Conservation (phyloP, 2,329 filamentous ascomycete species). For the Coniosporium tulheliwenetii region DNA sequence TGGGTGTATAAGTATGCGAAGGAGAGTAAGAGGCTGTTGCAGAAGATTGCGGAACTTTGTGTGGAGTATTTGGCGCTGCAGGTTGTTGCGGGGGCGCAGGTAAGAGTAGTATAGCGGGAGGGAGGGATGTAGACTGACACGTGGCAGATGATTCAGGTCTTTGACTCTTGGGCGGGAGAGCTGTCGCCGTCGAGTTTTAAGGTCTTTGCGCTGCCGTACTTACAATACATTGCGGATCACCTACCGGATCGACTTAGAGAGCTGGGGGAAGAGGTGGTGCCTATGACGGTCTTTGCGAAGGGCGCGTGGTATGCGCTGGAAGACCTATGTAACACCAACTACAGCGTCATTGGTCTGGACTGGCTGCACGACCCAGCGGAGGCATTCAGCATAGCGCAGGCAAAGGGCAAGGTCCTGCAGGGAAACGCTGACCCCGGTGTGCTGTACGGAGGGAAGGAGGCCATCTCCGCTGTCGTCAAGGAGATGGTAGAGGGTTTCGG, state of each 20-base stretch:
- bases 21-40: constrained; percentile 64
- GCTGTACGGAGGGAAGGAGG: constrained; percentile 67
- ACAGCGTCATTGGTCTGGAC: constrained; percentile 87
- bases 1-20: constrained; percentile 87
- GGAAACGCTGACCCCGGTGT: constrained; percentile 93
- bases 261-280: constrained; percentile 63
- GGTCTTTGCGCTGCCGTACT: constrained; percentile 72
- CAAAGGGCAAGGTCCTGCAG: constrained; percentile 66
- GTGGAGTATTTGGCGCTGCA: constrained; percentile 89
- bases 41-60: constrained; percentile 87
- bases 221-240: constrained; percentile 67
- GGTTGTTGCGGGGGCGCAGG: constrained; percentile 83
- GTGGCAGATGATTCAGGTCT: constrained; percentile 71
- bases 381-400: constrained; percentile 57
- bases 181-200: constrained; percentile 72
- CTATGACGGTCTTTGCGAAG: constrained; percentile 97
- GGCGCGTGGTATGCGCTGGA: constrained; percentile 93
- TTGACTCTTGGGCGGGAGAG: constrained; percentile 96
- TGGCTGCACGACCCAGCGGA: constrained; percentile 85
- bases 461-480: constrained; percentile 70
- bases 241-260: constrained; percentile 61
- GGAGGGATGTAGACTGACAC: constrained; percentile 1
- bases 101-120: constrained; percentile 16
- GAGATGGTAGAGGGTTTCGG: constrained; percentile 78
- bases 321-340: constrained; percentile 71